Base-by-base conservation (phyloP, 768 basidiomycete species). In the Mycena capillaripes region DNA sequence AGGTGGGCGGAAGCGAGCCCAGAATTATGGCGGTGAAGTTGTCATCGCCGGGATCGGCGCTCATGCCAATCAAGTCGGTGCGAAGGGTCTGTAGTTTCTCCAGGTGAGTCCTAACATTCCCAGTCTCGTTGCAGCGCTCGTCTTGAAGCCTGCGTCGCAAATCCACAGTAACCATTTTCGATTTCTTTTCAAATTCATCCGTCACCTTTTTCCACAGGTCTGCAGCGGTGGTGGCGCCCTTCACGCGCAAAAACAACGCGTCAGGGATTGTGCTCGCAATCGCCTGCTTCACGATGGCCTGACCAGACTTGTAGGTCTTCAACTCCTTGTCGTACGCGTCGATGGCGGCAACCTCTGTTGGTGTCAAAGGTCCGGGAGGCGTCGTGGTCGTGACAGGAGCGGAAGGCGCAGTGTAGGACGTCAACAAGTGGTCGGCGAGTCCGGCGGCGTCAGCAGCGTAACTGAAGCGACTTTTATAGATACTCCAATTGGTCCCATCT, bases 1-100 rank as follows among this genome's bases (percentile, higher is more conserved):
- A 79, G 12, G 77, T 77, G 16, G 46, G 12, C 2, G 79, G 80
- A 25, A 80, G 72, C 3, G 81, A 80, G 16, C 74, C 63, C 19
- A 80, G 66, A 56, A 79, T 10, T 11, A 38, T 38, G 16, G 38
- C 38, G 16, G 38, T 38, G 38, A 38, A 38, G 38, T 38, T 38
- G 16, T 38, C 38, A 16, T 38, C 38, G 4, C 38, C 38, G 16
- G 38, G 38, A 38, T 38, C 38, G 16, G 72, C 72, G 5, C 76
- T 76, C 79, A 79, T 80, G 40, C 69, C 61, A n/a, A 70, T 38
- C 38, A 38, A 38, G 9, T 38, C 38, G 38, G 38, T 38, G 16
- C 38, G 38, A 11, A 38, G 38, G 10, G 38, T 38, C 38, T 38
- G 38, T 10, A 38, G 38, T 16, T 38, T 38, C 16, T 38, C 38